These are phyloP conservation scores for Monsonia emarginata DNA, from an alignment of 441 rosid species.

Conservation along the genomic window DNA sequence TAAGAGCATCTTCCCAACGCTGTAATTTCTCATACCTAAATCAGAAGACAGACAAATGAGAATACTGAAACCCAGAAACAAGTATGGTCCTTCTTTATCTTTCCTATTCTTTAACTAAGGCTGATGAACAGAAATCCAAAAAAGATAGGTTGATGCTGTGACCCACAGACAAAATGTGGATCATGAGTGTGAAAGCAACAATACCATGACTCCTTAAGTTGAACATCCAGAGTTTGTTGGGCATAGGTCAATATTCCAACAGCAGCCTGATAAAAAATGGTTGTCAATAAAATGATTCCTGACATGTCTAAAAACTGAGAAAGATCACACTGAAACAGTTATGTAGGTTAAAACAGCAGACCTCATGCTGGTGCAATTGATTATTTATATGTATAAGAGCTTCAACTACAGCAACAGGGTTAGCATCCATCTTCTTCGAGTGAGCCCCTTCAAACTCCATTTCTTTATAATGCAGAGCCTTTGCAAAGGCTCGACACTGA, in stretches of 20 bases:
- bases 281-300: slow-evolving; percentile 15
- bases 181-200: slow-evolving; percentile 4
- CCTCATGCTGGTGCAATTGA: slow-evolving; percentile 98
- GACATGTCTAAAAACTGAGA: slow-evolving; percentile 1
- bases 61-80: background rate
- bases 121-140: background rate
- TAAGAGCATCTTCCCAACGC: slow-evolving; percentile 99
- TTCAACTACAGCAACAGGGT: slow-evolving; percentile 96
- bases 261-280: slow-evolving; percentile 63
- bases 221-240: slow-evolving; percentile 82
- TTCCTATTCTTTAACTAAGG: background rate
- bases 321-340: background rate
- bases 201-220: slow-evolving; percentile 97
- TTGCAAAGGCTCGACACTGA: slow-evolving; percentile 98
- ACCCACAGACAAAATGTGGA: background rate
- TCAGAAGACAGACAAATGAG: background rate
- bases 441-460: slow-evolving; percentile 97
- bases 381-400: slow-evolving; percentile 97
- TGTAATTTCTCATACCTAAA: slow-evolving; percentile 98
- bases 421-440: slow-evolving; percentile 86
- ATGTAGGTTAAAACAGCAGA: slow-evolving; percentile 16
- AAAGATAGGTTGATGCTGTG: background rate
- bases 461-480: slow-evolving; percentile 99
- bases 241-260: slow-evolving; percentile 97
- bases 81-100: slow-evolving; percentile 5